These are phyloP conservation scores for Piper betle DNA, from an alignment of 164 flowering plant species.

Conservation along the genomic window DNA sequence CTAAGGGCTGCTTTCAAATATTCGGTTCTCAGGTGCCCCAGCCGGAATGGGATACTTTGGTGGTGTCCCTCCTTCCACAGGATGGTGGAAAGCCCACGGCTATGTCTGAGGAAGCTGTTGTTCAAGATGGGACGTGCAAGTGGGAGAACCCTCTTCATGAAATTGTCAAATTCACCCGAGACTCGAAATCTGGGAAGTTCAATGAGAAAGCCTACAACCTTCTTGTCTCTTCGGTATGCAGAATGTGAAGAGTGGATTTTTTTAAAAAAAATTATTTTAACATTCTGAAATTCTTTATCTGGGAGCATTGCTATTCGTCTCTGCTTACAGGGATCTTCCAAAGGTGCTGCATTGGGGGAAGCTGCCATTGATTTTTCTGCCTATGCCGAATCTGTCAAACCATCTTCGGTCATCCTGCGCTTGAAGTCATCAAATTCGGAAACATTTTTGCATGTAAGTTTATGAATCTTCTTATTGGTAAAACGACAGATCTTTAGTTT, in stretches of 20 bases:
- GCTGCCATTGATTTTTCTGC: slow-evolving; percentile 62
- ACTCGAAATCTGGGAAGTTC: slow-evolving; percentile 64
- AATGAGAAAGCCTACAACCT: slow-evolving; percentile 51
- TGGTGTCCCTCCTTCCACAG: slow-evolving; percentile 56
- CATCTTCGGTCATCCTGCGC: slow-evolving; percentile 47
- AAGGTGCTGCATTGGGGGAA: slow-evolving; percentile 62
- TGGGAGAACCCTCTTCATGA: slow-evolving; percentile 77
- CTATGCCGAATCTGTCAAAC: slow-evolving; percentile 48
- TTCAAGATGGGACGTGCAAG: slow-evolving; percentile 52
- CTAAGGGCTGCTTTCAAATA: background rate
- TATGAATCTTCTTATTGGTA: background rate
- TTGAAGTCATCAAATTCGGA: slow-evolving; percentile 44
- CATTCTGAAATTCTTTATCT: slow-evolving; percentile 3
- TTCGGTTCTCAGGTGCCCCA: slow-evolving; percentile 38
- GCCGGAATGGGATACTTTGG: slow-evolving; percentile 41
- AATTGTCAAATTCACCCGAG: slow-evolving; percentile 54
- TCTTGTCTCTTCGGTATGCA: slow-evolving; percentile 41
- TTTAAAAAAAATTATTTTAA: background rate
- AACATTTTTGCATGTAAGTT: slow-evolving; percentile 64
- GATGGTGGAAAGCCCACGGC: slow-evolving; percentile 66
- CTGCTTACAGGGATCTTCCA: slow-evolving; percentile 65
- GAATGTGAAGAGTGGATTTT: slow-evolving; percentile 5
- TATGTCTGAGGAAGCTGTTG: slow-evolving; percentile 46
- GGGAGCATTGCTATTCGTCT: slow-evolving; percentile 2
- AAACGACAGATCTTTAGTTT: background rate